These are phyloP conservation scores for Rhytidiadelphus loreus DNA, from an alignment of 225 moss, liverwort and hornwort species.

Conservation along the genomic window DNA sequence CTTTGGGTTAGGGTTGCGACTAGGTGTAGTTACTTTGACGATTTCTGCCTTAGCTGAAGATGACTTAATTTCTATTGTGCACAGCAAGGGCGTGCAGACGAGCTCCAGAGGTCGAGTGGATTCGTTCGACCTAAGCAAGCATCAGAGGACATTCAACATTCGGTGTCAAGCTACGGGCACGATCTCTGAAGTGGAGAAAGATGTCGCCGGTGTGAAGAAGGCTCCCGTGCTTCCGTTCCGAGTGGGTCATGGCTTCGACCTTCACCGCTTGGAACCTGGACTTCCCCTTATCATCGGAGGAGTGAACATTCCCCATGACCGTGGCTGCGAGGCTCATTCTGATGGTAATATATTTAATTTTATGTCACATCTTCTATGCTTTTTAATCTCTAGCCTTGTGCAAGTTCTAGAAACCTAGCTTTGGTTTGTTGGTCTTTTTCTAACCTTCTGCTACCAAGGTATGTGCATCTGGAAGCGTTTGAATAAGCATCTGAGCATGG, in stretches of 20 bases:
- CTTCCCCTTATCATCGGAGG: slow-evolving; percentile 89
- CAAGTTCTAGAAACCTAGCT: background rate
- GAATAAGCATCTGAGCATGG: background rate
- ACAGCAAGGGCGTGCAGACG: slow-evolving; percentile 7
- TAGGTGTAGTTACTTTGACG: background rate
- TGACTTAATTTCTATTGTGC: background rate
- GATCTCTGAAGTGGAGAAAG: slow-evolving; percentile 35
- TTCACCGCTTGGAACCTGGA: slow-evolving; percentile 83
- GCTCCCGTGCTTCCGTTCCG: slow-evolving; percentile 78
- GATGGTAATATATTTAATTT: slow-evolving; percentile 35
- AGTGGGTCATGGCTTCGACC: slow-evolving; percentile 91
- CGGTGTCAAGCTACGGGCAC: slow-evolving; percentile 40
- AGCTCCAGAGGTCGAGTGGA: background rate
- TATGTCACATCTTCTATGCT: background rate
- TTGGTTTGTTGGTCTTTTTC: background rate
- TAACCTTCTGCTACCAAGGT: background rate
- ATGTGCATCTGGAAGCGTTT: background rate
- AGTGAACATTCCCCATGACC: slow-evolving; percentile 86
- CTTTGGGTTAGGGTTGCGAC: background rate
- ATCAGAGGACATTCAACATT: background rate
- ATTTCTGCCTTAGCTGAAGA: background rate
- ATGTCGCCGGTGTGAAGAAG: slow-evolving; percentile 25
- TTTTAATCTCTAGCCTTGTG: background rate
- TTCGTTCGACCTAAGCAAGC: background rate
- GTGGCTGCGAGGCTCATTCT: slow-evolving; percentile 95